Conservation (phyloP, 768 basidiomycete species). For the Suillus ampliporus region DNA sequence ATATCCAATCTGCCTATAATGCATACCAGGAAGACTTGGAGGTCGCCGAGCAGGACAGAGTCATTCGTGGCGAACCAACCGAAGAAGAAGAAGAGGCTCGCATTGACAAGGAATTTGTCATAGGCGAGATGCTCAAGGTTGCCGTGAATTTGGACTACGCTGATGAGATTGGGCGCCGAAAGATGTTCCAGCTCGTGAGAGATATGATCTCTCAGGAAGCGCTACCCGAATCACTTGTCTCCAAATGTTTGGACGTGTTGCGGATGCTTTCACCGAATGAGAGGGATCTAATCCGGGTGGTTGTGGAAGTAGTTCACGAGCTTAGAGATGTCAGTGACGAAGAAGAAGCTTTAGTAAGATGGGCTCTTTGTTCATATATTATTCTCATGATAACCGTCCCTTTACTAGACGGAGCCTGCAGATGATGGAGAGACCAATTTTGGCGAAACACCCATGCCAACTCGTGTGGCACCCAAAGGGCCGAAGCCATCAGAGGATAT, state of each 20-base stretch:
- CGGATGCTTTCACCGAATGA: slow-evolving; percentile 74
- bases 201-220: slow-evolving; percentile 79
- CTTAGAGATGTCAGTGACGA: slow-evolving; percentile 56
- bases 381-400: not conserved
- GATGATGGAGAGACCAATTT: slow-evolving; percentile 43
- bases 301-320: slow-evolving; percentile 88
- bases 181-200: slow-evolving; percentile 86
- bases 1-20: slow-evolving; percentile 76
- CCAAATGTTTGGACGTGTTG: slow-evolving; percentile 83
- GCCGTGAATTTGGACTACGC: slow-evolving; percentile 86
- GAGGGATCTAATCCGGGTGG: slow-evolving; percentile 83
- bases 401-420: slow-evolving; percentile 26
- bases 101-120: slow-evolving; percentile 63
- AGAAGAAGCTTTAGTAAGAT: slow-evolving; percentile 43
- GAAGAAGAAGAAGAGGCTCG: slow-evolving; percentile 55
- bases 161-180: slow-evolving; percentile 89
- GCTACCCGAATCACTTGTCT: slow-evolving; percentile 72
- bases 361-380: not conserved
- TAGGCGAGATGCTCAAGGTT: slow-evolving; percentile 82
- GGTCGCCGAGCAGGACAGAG: slow-evolving; percentile 43
- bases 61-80: slow-evolving; percentile 35
- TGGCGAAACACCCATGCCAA: slow-evolving; percentile 35
- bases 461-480: slow-evolving; percentile 23
- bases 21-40: slow-evolving; percentile 52
- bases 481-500: slow-evolving; percentile 47